phyloP scores from a whole-genome alignment of 1,284 basidiomycete genomes.

The Agaricales sp. region DNA sequence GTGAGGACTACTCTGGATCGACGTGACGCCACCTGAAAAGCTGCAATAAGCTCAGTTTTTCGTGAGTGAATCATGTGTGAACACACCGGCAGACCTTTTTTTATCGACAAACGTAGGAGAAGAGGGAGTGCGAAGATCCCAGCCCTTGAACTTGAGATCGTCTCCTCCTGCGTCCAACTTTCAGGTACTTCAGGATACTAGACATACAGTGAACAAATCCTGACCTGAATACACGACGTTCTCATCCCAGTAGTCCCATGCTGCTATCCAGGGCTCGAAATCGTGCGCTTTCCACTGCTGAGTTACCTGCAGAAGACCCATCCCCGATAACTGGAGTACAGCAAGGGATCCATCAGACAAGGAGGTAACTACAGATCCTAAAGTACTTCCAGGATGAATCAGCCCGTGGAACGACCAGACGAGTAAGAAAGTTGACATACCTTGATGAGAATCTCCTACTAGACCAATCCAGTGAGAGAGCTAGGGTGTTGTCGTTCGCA shows the following conservation, averaged over 20 bases:
- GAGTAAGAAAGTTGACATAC: neutral
- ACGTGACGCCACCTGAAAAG: conserved; percentile 90
- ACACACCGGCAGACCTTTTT: conserved; percentile 44
- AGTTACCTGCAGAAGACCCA: conserved; percentile 31
- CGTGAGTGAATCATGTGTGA: too few species aligned
- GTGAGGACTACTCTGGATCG: conserved; percentile 79
- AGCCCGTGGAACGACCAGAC: neutral
- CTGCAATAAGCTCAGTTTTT: conserved; percentile 25
- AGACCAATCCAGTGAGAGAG: conserved; percentile 80
- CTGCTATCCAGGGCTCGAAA: conserved; percentile 89
- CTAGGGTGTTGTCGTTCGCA: conserved; percentile 44
- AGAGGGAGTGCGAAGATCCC: conserved; percentile 77
- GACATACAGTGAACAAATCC: neutral
- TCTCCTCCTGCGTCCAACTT: conserved; percentile 87
- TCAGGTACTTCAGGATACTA: neutral
- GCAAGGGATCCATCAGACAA: conserved; percentile 70
- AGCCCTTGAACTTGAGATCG: conserved; percentile 82
- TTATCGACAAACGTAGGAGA: conserved; percentile 60
- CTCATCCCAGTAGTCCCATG: conserved; percentile 81
- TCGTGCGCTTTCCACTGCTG: conserved; percentile 84
- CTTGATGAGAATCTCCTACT: conserved; percentile 18
- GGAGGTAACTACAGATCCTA: conserved; percentile 64
- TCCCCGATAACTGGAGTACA: conserved; percentile 39
- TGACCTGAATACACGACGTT: conserved; percentile 79
- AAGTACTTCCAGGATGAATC: conserved; percentile 17